Percentiles rank a stretch among this genome's conserved stretches.
Conservation (phyloP, 2,329 filamentous ascomycete species). For the Neofusicoccum parvum region DNA sequence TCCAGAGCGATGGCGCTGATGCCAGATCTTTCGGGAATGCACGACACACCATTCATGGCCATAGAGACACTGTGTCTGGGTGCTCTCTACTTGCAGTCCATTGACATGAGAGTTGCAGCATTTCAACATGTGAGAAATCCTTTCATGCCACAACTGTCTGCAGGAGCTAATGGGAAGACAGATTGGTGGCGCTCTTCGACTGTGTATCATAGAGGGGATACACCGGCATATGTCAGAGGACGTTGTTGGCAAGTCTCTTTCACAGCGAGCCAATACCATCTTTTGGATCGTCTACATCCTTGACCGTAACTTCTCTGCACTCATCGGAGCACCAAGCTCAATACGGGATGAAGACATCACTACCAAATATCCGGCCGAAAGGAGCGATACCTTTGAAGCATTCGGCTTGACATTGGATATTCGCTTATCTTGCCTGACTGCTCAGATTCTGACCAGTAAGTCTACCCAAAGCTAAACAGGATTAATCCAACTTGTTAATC, state of each 20-base stretch:
- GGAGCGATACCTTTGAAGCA: not conserved
- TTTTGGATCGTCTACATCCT: not conserved
- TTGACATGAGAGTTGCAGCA: not conserved
- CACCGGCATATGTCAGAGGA: not conserved
- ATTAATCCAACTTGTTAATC: too few relatives aligned
- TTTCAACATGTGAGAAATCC: not conserved
- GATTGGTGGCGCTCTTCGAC: not conserved
- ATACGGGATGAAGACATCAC: not conserved
- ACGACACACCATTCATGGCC: not conserved
- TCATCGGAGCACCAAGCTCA: not conserved
- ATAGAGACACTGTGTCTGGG: not conserved
- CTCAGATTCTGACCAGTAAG: not conserved
- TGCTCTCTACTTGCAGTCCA: not conserved
- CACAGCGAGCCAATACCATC: not conserved
- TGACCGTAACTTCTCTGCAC: not conserved
- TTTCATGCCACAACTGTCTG: not conserved
- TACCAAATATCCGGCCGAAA: not conserved
- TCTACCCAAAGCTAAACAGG: not conserved
- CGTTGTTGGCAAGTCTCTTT: not conserved
- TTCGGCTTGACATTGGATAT: not conserved
- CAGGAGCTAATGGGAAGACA: not conserved
- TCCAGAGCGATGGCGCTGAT: not conserved
- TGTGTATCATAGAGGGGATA: not conserved
- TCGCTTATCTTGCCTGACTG: not conserved
- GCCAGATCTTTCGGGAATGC: not conserved